Evolutionary conservation across 495 filamentous ascomycete genomes (phyloP).

Genomic region (Lasiosphaeria ovina): DNA sequence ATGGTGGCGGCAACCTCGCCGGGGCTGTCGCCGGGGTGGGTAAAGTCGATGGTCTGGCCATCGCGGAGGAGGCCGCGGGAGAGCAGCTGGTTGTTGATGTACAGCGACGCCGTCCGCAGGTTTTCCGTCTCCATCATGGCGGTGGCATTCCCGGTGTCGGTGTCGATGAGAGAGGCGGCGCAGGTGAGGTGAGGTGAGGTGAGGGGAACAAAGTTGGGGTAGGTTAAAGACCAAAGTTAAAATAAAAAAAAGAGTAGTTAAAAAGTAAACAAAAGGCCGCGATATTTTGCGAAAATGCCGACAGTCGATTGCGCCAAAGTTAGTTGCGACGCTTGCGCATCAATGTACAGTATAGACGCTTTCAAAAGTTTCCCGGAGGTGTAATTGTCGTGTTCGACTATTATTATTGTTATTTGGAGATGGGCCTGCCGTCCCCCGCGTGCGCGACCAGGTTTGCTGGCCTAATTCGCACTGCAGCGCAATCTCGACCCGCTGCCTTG

Average conservation of each 20-base stretch:
- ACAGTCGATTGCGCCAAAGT: too few relatives aligned
- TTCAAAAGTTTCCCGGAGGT: too few relatives aligned
- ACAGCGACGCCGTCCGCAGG: constrained; percentile 82
- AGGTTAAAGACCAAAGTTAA: background rate
- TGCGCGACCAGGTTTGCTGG: background rate
- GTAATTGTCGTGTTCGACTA: too few relatives aligned
- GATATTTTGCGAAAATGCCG: background rate
- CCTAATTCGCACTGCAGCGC: constrained; percentile 15
- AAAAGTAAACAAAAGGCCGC: background rate
- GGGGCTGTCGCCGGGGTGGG: constrained; percentile 64
- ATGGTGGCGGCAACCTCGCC: constrained; percentile 67
- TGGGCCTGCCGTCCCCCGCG: background rate
- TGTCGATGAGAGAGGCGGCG: background rate
- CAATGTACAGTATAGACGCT: too few relatives aligned
- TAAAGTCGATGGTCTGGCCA: constrained; percentile 83
- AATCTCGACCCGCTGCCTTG: constrained; percentile 19
- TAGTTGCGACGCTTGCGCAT: too few relatives aligned
- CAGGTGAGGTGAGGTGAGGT: background rate
- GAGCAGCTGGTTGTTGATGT: constrained; percentile 94
- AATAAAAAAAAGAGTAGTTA: background rate
- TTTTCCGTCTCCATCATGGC: constrained; percentile 73
- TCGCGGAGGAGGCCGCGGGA: constrained; percentile 84
- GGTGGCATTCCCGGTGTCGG: background rate
- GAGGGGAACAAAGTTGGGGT: background rate
- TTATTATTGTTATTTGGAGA: background rate